A percentile compares a stretch with the other conserved stretches of the same genome.
phyloP scores from a whole-genome alignment of 1,139 yeast species.

The Chernovozyma sophiae-reginae region DNA sequence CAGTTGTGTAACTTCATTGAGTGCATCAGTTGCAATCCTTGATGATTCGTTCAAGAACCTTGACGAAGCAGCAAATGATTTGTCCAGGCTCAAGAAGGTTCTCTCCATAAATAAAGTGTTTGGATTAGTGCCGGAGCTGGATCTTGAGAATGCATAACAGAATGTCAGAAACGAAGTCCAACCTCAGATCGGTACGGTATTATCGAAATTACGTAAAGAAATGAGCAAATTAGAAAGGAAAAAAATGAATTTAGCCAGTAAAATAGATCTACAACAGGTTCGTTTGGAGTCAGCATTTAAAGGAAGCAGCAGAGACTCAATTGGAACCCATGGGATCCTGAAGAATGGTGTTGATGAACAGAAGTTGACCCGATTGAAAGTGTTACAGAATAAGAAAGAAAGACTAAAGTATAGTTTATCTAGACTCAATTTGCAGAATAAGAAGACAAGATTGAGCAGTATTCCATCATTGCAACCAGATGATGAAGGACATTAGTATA shows the following conservation, averaged over 20 bases:
- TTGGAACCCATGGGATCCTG: slow-evolving; percentile 10
- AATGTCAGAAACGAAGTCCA: slow-evolving; percentile 26
- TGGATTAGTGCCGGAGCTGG: slow-evolving; percentile 41
- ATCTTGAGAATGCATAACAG: slow-evolving; percentile 34
- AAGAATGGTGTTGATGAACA: slow-evolving; percentile 17
- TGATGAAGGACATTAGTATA: too few species aligned
- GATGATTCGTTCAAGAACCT: slow-evolving; percentile 26
- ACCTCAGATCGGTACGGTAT: slow-evolving; percentile 33
- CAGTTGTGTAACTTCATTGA: slow-evolving; percentile 28
- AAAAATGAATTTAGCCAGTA: slow-evolving; percentile 25
- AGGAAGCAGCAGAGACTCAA: slow-evolving; percentile 6
- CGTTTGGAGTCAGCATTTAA: slow-evolving; percentile 23
- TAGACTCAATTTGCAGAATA: slow-evolving; percentile 18
- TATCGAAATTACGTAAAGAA: slow-evolving; percentile 30
- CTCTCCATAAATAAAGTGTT: slow-evolving; percentile 34
- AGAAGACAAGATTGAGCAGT: slow-evolving; percentile 17
- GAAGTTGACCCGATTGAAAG: slow-evolving; percentile 27
- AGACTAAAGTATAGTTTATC: slow-evolving; percentile 34
- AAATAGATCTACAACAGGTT: slow-evolving; percentile 30
- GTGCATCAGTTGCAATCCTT: slow-evolving; percentile 29
- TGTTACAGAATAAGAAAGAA: slow-evolving; percentile 35
- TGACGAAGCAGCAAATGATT: slow-evolving; percentile 31
- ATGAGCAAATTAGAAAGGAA: slow-evolving; percentile 24
- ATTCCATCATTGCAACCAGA: slow-evolving; percentile 15
- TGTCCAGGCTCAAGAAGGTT: slow-evolving; percentile 30